phyloP scores from a whole-genome alignment of 768 basidiomycete genomes.

The Austroboletus eburneus region DNA sequence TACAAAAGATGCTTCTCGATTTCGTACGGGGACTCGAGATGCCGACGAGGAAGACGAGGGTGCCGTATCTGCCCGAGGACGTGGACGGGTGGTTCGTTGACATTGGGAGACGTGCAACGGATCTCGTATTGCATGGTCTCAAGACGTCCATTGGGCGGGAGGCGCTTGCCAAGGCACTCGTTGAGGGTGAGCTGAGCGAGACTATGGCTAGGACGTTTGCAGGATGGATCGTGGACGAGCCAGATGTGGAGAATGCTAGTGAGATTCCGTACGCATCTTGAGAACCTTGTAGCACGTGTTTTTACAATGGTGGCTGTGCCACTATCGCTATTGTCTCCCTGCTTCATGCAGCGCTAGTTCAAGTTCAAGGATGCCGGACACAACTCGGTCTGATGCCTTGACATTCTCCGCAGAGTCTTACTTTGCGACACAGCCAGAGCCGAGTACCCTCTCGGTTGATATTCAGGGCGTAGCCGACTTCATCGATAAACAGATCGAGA shows the following conservation, averaged over 20 bases:
- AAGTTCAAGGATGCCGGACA: conserved; percentile 18
- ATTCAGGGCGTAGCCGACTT: conserved; percentile 64
- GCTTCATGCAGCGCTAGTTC: too few species aligned
- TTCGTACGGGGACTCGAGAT: conserved; percentile 6
- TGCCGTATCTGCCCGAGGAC: conserved; percentile 9
- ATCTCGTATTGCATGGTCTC: conserved; percentile 10
- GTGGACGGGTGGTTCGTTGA: conserved; percentile 11
- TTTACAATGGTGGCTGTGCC: too few species aligned
- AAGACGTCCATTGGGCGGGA: conserved; percentile 10
- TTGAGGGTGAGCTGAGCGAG: conserved; percentile 5
- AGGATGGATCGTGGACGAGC: too few species aligned
- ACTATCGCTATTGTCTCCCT: too few species aligned
- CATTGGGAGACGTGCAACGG: conserved; percentile 14
- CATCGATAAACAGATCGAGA: conserved; percentile 58
- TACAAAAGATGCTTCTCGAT: conserved; percentile 11
- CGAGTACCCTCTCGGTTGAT: too few species aligned
- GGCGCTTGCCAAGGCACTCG: conserved; percentile 6
- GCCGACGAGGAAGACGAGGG: neutral
- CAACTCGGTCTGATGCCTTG: conserved; percentile 9
- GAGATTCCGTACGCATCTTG: too few species aligned
- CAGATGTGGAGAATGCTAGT: too few species aligned
- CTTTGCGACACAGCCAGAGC: conserved; percentile 86
- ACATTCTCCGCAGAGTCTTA: conserved; percentile 84
- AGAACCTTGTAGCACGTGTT: too few species aligned
- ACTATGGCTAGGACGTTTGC: too few species aligned